Evolutionary conservation across 441 rosid genomes (phyloP).

Genomic region (Euphorbia celastroides): DNA sequence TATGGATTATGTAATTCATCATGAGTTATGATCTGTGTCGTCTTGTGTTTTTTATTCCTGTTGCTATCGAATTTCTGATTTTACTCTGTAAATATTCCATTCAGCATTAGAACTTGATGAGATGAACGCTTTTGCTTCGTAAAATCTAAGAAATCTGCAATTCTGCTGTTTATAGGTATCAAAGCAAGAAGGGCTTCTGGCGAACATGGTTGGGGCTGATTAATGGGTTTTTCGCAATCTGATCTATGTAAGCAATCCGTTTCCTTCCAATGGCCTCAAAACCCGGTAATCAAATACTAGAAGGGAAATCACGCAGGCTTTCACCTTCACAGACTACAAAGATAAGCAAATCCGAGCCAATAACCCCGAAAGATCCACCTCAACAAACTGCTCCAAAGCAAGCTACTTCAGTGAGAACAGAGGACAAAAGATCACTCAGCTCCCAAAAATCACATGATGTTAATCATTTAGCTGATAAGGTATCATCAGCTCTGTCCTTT

Average conservation of each 20-base stretch:
- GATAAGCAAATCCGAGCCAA: conserved; percentile 29
- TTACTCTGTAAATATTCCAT: background rate
- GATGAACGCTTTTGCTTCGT: conserved; percentile 12
- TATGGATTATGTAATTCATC: background rate
- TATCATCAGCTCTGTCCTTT: conserved; percentile 39
- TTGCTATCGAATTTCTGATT: background rate
- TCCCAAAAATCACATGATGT: conserved; percentile 27
- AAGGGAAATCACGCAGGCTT: conserved; percentile 28
- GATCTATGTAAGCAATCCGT: conserved; percentile 16
- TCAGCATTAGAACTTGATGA: background rate
- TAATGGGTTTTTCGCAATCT: conserved; percentile 26
- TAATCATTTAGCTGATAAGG: conserved; percentile 35
- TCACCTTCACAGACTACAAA: conserved; percentile 29
- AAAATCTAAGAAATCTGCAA: conserved; percentile 13
- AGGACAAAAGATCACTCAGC: conserved; percentile 21
- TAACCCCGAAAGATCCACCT: conserved; percentile 23
- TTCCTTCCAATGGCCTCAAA: conserved; percentile 51
- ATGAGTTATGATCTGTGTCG: background rate
- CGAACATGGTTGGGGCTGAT: conserved; percentile 22
- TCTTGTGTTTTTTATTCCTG: background rate
- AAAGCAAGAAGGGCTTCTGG: conserved; percentile 12
- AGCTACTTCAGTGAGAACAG: conserved; percentile 16
- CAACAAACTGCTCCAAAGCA: conserved; percentile 26
- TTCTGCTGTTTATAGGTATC: conserved; percentile 6
- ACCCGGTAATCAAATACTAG: conserved; percentile 30